phyloP scores from a whole-genome alignment of 1,139 yeast genomes.

The Hansenula sp. region DNA sequence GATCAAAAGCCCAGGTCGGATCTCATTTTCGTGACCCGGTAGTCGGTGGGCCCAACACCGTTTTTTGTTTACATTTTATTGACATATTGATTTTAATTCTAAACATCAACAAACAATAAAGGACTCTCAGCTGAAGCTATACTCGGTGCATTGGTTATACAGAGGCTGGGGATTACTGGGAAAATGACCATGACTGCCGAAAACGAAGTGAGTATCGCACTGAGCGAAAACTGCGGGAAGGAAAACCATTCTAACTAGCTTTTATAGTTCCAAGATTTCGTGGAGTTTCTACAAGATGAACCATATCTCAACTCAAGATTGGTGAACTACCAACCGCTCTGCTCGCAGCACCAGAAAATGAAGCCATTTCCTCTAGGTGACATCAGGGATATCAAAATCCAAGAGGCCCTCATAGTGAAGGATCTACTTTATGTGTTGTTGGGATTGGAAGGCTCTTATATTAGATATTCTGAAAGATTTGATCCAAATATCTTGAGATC shows the following conservation, averaged over 20 bases:
- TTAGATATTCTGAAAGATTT: conserved; percentile 63
- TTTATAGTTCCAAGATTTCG: conserved; percentile 8
- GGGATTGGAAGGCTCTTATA: conserved; percentile 79
- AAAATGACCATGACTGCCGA: neutral
- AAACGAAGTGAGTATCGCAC: neutral
- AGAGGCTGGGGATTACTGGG: conserved; percentile 11
- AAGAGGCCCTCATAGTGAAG: conserved; percentile 67
- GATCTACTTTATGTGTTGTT: conserved; percentile 67
- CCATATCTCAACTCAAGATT: conserved; percentile 19
- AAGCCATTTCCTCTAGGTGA: conserved; percentile 44
- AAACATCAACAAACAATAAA: neutral
- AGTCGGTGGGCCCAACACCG: too few relatives aligned
- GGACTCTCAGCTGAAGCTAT: too few relatives aligned
- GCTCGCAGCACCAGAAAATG: conserved; percentile 26
- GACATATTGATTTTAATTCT: too few relatives aligned
- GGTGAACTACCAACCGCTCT: conserved; percentile 31
- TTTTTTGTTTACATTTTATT: conserved; percentile 1
- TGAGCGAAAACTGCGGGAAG: conserved; percentile 1
- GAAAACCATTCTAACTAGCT: neutral
- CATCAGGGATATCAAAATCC: conserved; percentile 43
- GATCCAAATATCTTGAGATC: conserved; percentile 37
- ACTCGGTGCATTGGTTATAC: too few relatives aligned
- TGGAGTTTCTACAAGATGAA: conserved; percentile 8
- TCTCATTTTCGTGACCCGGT: too few relatives aligned
- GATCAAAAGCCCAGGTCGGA: too few relatives aligned